Evolutionary conservation across 2,329 filamentous ascomycete species (phyloP), one percentile per base, ranked within the genome.

Genomic region (Sporothrix protearum): DNA sequence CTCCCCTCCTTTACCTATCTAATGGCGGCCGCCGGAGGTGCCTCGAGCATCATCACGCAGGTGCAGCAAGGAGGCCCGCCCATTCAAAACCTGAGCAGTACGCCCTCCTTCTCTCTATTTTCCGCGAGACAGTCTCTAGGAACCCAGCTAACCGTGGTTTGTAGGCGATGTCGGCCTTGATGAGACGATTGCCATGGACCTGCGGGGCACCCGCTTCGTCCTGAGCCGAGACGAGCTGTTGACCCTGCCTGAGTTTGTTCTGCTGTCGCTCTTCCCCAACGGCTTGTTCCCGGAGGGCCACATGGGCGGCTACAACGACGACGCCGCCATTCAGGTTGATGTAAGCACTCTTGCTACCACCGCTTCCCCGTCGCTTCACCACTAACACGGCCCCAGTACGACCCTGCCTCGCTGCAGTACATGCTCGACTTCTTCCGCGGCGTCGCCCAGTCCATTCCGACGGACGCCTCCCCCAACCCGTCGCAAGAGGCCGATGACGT

Each of bases 361-460:
- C n/a, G n/a, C n/a, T n/a, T n/a, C n/a, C n/a, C n/a, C n/a, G n/a
- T n/a, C n/a, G n/a, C n/a, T 12, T 14, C 2, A 12, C 9, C n/a
- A 10, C 53, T 51, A 12, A 69, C 70, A 19, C n/a, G n/a, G n/a
- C 12, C n/a, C 39, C 83, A 99, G 96, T 99, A 98, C 83, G 96
- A 99, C 81, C 95, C 96, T 30, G 90, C 91, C 69, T 98, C 95
- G 64, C 88, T 99, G 71, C 94, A 98, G 82, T 99, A 98, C 83
- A 99, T 99, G 96, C 88, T 99, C 75, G 95, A 97, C 78, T 99
- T 99, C 82, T 99, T 99, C 85, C 92, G 96, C 75, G 90, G 91
- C 76, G 95, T 99, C 74, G 96, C 96, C 70, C 94, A 97, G 81
- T 96, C 94, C n/a, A 98, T 99, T 76, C 93, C 93, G 10, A 87